Evolutionary conservation across 345 rosid genomes (phyloP).

Genomic region (Linum usitatissimum): DNA sequence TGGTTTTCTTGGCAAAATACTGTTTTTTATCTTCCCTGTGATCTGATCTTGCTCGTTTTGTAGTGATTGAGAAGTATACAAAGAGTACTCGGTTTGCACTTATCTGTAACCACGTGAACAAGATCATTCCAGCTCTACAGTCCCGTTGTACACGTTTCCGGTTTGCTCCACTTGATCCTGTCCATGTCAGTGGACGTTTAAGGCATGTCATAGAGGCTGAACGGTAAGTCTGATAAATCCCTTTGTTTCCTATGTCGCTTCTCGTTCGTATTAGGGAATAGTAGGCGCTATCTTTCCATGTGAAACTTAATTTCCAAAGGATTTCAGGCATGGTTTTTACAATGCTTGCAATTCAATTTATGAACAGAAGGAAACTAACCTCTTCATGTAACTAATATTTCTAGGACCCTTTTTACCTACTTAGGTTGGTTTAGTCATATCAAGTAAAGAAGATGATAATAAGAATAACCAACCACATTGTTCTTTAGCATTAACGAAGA

Average conservation of each 20-base stretch:
- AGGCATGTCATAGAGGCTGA: constrained; percentile 73
- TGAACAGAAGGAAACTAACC: not conserved
- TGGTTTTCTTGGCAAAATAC: too few species aligned
- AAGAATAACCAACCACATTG: not conserved
- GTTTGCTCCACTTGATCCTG: constrained; percentile 83
- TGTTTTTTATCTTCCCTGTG: not conserved
- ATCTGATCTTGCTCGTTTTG: constrained; percentile 12
- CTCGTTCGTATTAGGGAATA: not conserved
- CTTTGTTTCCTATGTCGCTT: not conserved
- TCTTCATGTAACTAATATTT: not conserved
- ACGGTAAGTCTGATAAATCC: constrained; percentile 35
- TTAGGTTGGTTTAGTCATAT: not conserved
- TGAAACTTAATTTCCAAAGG: not conserved
- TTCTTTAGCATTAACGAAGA: not conserved
- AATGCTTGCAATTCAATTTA: not conserved
- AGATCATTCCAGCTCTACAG: constrained; percentile 94
- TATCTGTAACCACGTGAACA: constrained; percentile 89
- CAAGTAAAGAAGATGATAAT: not conserved
- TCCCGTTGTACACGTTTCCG: constrained; percentile 95
- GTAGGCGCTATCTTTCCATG: not conserved
- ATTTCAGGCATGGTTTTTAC: too few species aligned
- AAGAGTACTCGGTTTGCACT: constrained; percentile 91
- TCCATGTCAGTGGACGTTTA: constrained; percentile 64
- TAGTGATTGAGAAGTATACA: constrained; percentile 94
- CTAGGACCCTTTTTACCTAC: not conserved